These are phyloP conservation scores for Fomitopsis schrenkii DNA, from an alignment of 1,284 basidiomycete genomes.

Conservation along the genomic window DNA sequence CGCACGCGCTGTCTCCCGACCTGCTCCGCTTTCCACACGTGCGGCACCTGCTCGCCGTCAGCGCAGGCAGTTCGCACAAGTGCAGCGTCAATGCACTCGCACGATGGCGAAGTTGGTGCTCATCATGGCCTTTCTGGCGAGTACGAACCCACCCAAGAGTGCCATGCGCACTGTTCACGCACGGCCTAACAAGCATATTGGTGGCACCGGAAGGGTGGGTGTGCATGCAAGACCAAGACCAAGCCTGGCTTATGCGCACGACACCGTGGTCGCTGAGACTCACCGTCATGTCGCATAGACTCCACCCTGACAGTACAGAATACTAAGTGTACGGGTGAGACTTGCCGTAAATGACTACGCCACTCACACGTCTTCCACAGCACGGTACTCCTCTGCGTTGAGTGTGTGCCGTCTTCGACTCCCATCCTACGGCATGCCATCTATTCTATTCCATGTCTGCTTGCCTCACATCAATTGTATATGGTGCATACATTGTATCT, in stretches of 20 bases:
- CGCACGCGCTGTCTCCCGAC: conserved; percentile 39
- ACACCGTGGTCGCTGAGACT: neutral
- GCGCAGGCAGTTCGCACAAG: conserved; percentile 5
- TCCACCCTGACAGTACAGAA: no score
- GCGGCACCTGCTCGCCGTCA: conserved; percentile 9
- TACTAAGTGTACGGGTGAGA: no score
- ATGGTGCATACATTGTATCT: no score
- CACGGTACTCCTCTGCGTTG: no score
- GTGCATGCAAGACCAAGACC: conserved; percentile 33
- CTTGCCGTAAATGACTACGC: no score
- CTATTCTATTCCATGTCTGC: no score
- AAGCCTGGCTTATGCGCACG: conserved; percentile 22
- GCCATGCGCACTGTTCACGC: conserved; percentile 81
- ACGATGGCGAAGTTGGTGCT: conserved; percentile 73
- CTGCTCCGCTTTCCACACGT: conserved; percentile 20
- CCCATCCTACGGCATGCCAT: no score
- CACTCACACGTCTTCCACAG: no score
- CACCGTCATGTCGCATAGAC: conserved; percentile 46
- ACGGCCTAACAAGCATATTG: conserved; percentile 68
- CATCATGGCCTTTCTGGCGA: conserved; percentile 80
- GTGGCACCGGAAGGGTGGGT: conserved; percentile 43
- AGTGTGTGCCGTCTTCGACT: no score
- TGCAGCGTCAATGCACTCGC: conserved; percentile 36
- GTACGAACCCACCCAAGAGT: conserved; percentile 80
- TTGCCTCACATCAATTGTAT: no score